These are phyloP conservation scores for Globisporangium takayamanum DNA, from an alignment of 352 stramenopile species.

Conservation along the genomic window DNA sequence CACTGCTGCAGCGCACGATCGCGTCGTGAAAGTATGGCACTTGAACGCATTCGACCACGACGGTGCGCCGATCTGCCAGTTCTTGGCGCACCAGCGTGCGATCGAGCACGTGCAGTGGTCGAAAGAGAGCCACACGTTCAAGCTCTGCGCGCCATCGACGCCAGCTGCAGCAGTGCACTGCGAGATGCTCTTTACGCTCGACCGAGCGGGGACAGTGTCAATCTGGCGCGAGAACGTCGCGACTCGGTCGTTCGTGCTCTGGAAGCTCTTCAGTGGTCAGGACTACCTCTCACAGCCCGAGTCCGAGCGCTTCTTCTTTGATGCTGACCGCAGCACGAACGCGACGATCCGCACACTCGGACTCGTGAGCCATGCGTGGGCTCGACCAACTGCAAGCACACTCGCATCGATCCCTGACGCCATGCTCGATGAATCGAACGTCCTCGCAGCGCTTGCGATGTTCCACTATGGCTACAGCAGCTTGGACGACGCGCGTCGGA, in stretches of 20 bases:
- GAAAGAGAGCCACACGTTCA: slow-evolving; percentile 51
- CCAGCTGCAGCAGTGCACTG: background rate
- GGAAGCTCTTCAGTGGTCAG: slow-evolving; percentile 44
- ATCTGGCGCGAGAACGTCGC: slow-evolving; percentile 71
- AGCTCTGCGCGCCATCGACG: slow-evolving; percentile 17
- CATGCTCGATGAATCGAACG: slow-evolving; percentile 60
- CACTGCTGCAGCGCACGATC: slow-evolving; percentile 48
- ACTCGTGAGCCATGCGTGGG: slow-evolving; percentile 24
- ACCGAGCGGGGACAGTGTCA: slow-evolving; percentile 50
- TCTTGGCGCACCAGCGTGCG: slow-evolving; percentile 55
- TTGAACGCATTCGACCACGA: slow-evolving; percentile 46
- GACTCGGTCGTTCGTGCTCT: slow-evolving; percentile 53
- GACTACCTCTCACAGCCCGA: slow-evolving; percentile 25
- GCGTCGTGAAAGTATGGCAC: slow-evolving; percentile 71
- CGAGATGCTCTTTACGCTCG: slow-evolving; percentile 77
- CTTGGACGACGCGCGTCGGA: slow-evolving; percentile 43
- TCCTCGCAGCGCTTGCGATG: slow-evolving; percentile 58
- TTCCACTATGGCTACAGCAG: slow-evolving; percentile 67
- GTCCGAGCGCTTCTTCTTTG: slow-evolving; percentile 15
- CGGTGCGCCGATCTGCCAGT: slow-evolving; percentile 44
- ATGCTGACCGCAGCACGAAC: slow-evolving; percentile 1
- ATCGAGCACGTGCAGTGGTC: slow-evolving; percentile 48
- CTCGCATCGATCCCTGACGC: slow-evolving; percentile 31
- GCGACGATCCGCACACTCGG: slow-evolving; percentile 21
- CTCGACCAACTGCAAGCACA: slow-evolving; percentile 11